Evolutionary conservation across 495 filamentous ascomycete species (phyloP).

Genomic region (Penicillium canescens): DNA sequence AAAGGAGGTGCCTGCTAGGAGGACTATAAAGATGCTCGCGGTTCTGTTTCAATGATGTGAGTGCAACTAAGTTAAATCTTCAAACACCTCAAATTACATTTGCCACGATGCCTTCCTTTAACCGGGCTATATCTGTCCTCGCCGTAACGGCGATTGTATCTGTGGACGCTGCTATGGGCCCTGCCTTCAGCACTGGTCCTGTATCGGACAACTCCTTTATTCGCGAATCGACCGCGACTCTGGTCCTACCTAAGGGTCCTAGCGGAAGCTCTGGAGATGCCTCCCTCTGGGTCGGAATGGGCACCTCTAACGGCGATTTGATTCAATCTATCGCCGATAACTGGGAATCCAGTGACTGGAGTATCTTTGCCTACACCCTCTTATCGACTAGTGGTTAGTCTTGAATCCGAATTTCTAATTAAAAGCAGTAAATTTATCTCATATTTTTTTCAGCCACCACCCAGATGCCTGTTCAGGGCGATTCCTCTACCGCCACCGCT

Average conservation of each 20-base stretch:
- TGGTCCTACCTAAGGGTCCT: constrained; percentile 30
- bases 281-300: constrained; percentile 41
- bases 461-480: too few relatives aligned
- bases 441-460: too few relatives aligned
- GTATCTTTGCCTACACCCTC: too few relatives aligned
- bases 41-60: too few relatives aligned
- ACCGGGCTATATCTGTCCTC: constrained; percentile 1
- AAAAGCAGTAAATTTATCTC: too few relatives aligned
- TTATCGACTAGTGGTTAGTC: too few relatives aligned
- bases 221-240: constrained; percentile 34
- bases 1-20: too few relatives aligned
- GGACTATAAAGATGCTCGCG: too few relatives aligned
- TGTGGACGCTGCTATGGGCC: constrained; percentile 25
- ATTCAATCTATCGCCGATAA: constrained; percentile 36
- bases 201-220: constrained; percentile 29
- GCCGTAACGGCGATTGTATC: constrained; percentile 3
- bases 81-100: too few relatives aligned
- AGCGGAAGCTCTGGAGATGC: constrained; percentile 30
- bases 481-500: constrained; percentile 4
- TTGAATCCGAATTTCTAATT: too few relatives aligned
- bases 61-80: too few relatives aligned
- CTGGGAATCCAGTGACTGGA: background rate
- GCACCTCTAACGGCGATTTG: constrained; percentile 37
- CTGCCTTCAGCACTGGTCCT: constrained; percentile 34
- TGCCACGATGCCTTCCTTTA: too few relatives aligned